Percentiles rank a stretch among this genome's conserved stretches.
phyloP scores from a whole-genome alignment of 331 rosid genomes.

The Arachis monticola region DNA sequence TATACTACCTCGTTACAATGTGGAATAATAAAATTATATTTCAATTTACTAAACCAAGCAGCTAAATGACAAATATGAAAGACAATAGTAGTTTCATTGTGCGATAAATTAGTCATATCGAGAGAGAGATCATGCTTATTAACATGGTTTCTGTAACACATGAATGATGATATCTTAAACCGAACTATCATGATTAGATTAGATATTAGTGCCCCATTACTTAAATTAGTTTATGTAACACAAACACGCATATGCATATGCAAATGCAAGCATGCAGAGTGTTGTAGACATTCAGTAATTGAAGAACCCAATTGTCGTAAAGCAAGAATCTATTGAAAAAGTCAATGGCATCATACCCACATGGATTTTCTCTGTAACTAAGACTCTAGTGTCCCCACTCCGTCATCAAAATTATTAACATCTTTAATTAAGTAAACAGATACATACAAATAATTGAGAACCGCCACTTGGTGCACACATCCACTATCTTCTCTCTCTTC shows the following conservation, averaged over 20 bases:
- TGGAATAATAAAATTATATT: no score
- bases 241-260: neutral
- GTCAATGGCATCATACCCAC: constrained; percentile 18
- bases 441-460: constrained; percentile 30
- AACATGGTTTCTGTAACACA: no score
- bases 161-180: neutral
- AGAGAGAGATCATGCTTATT: no score
- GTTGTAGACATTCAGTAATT: neutral
- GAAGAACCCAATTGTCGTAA: neutral
- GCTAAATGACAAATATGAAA: no score
- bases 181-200: neutral
- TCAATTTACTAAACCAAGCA: no score
- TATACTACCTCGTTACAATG: no score
- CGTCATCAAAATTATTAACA: no score
- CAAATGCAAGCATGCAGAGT: neutral
- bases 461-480: constrained; percentile 25
- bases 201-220: neutral
- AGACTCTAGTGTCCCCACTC: neutral
- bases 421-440: no score
- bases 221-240: neutral
- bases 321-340: neutral
- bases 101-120: no score
- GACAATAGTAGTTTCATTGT: no score
- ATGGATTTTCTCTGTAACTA: constrained; percentile 24
- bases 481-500: neutral